Evolutionary conservation across 768 basidiomycete species (phyloP).

Genomic region (Boletus sp.): DNA sequence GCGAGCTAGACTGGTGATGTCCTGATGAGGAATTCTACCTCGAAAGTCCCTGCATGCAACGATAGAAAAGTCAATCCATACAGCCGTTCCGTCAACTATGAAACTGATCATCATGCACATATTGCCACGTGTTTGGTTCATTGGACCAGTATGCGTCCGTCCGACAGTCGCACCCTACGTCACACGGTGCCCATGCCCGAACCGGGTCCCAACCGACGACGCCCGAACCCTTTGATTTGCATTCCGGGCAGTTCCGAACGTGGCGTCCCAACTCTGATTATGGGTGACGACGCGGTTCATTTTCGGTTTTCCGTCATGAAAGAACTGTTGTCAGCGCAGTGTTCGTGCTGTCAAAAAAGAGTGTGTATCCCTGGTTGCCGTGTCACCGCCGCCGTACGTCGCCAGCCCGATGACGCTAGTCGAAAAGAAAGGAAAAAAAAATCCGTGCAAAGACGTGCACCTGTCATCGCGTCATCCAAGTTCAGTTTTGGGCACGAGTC

Average conservation of each 20-base stretch:
- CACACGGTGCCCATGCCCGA: neutral
- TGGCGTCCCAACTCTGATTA: neutral
- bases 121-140: neutral
- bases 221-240: neutral
- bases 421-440: neutral
- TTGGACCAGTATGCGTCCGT: neutral
- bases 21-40: neutral
- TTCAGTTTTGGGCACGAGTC: neutral
- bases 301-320: neutral
- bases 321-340: neutral
- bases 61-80: neutral
- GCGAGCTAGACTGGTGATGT: neutral
- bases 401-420: neutral
- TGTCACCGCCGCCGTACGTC: neutral
- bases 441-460: neutral
- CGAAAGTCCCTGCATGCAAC: neutral
- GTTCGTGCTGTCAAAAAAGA: no score
- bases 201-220: neutral
- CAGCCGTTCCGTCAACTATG: neutral
- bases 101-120: neutral
- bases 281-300: neutral
- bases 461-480: neutral
- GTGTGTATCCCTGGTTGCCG: no score
- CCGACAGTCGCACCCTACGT: neutral
- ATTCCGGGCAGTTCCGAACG: constrained; percentile 4